Evolutionary conservation across 768 basidiomycete species (phyloP).

Genomic region (Trametes cingulata): DNA sequence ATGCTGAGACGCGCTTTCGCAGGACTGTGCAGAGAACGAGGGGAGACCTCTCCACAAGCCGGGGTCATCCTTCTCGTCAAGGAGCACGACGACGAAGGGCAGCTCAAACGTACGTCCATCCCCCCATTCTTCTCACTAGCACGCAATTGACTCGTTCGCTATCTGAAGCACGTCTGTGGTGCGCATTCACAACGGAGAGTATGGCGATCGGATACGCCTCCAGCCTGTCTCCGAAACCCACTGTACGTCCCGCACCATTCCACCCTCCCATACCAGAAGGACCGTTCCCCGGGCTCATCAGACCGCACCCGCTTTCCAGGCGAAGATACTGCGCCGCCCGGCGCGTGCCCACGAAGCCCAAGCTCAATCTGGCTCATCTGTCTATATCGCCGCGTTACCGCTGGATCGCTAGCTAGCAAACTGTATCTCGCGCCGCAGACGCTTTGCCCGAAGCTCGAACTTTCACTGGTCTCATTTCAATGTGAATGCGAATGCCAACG

Average conservation of each 20-base stretch:
- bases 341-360: constrained; percentile 14
- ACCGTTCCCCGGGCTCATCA: background rate
- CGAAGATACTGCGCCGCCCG: constrained; percentile 36
- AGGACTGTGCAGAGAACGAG: constrained; percentile 28
- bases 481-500: background rate
- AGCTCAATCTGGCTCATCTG: constrained; percentile 21
- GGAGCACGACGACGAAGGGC: constrained; percentile 35
- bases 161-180: constrained; percentile 68
- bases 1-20: background rate
- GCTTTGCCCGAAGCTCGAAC: too few species aligned
- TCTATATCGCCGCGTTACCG: constrained; percentile 61
- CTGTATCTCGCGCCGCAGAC: background rate
- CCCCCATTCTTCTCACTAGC: background rate
- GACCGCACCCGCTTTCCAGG: constrained; percentile 30
- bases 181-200: constrained; percentile 79
- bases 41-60: constrained; percentile 50
- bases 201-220: constrained; percentile 80
- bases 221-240: constrained; percentile 51
- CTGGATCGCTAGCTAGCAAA: constrained; percentile 17
- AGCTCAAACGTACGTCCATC: constrained; percentile 31
- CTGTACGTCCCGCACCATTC: constrained; percentile 41
- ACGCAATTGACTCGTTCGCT: background rate
- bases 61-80: constrained; percentile 67
- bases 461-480: too few species aligned
- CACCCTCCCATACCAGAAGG: background rate